Conservation (phyloP, 192 early-diverging fungal species). For the Podila minutissima region DNA sequence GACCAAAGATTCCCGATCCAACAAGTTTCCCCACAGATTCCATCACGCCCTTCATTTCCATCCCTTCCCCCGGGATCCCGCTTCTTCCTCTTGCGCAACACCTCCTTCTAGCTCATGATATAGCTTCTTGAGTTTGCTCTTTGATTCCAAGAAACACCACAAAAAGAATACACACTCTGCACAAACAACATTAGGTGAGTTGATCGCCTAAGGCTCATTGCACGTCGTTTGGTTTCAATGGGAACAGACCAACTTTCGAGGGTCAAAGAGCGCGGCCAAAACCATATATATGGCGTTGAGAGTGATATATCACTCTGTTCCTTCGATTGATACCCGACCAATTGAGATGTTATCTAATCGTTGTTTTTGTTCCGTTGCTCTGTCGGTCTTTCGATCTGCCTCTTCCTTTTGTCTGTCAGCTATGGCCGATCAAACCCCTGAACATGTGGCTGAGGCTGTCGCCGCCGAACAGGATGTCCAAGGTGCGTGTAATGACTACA, state of each 20-base stretch:
- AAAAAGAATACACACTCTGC: background rate
- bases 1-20: background rate
- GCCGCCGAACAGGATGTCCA: conserved; percentile 39
- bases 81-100: background rate
- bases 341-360: too few species aligned
- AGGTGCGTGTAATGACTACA: conserved; percentile 11
- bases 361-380: too few species aligned
- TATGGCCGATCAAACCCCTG: conserved; percentile 39
- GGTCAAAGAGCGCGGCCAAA: background rate
- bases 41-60: background rate
- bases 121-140: background rate
- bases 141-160: background rate
- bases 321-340: too few species aligned
- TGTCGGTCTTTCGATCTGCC: background rate
- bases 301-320: too few species aligned
- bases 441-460: conserved; percentile 37
- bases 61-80: background rate
- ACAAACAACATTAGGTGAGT: background rate
- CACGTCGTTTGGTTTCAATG: background rate
- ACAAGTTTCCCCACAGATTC: background rate
- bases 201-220: background rate
- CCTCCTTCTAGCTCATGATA: background rate
- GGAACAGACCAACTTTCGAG: background rate
- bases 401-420: background rate
- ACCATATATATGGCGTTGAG: too few species aligned